Evolutionary conservation across 73 alveolate genomes (phyloP), one percentile per base, ranked within the genome.

Genomic region (Paramecium bursaria): DNA sequence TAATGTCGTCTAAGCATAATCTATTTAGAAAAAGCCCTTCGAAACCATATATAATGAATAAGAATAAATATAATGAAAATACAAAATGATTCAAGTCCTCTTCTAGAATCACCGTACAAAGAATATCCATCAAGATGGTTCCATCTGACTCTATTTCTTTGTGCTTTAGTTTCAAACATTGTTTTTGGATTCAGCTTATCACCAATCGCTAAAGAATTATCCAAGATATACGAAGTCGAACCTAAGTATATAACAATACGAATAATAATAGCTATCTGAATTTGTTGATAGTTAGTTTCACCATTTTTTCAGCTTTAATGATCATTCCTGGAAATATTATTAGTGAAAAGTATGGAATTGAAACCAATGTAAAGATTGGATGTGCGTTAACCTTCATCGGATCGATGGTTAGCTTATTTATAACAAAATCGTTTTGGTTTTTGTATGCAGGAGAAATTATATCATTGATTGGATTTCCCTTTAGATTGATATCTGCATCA

Each of bases 251-350:
- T 67, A 42, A 67, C 17, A 39, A 33, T 31, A 39, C 7, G 49
- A 47, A 67, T 19, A 35, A 25, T 25, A 13, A 9, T 67, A 67
- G 82, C 27, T 67, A 35, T 42, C 27, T 67, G 19, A 21, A 31
- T 39, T 33, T 42, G 7, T 67, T 67, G 17, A 42, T 42, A 39
- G 82, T 67, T 4, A 67, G 82, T 47, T 67, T 67, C 44, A 67
- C 82, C 15, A 26, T 67, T 15, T 67, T 67, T 23, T 67, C 82
- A 67, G 82, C 82, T 19, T 39, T 67, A 3, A 67, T 67, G 82
- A 67, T 67, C 23, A 67, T 67, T 42, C 82, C 82, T n/a, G 82
- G 82, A 35, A 67, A 67, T 67, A 67, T 67, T 42, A 25, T 67
- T 25, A 67, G 55, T 23, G 82, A 67, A 67, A 67, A 67, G 44